Evolutionary conservation across 1,284 basidiomycete species (phyloP).

Genomic region (Schizophyllum commune): DNA sequence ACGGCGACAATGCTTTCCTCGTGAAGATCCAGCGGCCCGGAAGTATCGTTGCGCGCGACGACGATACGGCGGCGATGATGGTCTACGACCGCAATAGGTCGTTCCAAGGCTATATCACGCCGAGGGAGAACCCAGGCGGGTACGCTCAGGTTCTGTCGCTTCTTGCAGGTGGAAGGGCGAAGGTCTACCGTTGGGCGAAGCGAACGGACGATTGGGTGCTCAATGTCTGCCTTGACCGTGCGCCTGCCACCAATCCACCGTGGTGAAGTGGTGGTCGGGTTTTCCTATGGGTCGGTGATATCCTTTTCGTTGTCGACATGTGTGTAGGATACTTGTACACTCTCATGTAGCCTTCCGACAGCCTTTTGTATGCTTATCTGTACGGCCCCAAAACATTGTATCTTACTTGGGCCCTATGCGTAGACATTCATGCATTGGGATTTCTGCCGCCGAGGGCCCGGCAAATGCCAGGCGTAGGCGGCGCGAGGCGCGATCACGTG

Average conservation of each 20-base stretch:
- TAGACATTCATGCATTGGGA: too few relatives aligned
- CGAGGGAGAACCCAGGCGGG: background rate
- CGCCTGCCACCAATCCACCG: slow-evolving; percentile 1
- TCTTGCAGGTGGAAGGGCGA: slow-evolving; percentile 3
- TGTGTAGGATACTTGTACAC: too few relatives aligned
- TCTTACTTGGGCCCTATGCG: too few relatives aligned
- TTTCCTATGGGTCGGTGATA: too few relatives aligned
- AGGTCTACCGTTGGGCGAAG: slow-evolving; percentile 10
- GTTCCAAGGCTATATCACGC: slow-evolving; percentile 6
- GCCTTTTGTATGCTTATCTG: too few relatives aligned
- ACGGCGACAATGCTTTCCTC: slow-evolving; percentile 10
- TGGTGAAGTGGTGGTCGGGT: slow-evolving; percentile 1
- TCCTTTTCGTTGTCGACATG: too few relatives aligned
- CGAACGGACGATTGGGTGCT: slow-evolving; percentile 11
- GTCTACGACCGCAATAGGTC: slow-evolving; percentile 10
- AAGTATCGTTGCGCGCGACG: background rate
- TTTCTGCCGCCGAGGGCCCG: too few relatives aligned
- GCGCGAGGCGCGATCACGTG: too few relatives aligned
- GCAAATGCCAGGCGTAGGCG: too few relatives aligned
- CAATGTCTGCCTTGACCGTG: slow-evolving; percentile 8
- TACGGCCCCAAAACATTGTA: too few relatives aligned
- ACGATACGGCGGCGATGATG: background rate
- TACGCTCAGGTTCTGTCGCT: background rate
- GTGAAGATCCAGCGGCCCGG: slow-evolving; percentile 10
- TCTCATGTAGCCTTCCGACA: too few relatives aligned